phyloP scores from a whole-genome alignment of 257 asterid genomes.

The Ophiorrhiza pumila region DNA sequence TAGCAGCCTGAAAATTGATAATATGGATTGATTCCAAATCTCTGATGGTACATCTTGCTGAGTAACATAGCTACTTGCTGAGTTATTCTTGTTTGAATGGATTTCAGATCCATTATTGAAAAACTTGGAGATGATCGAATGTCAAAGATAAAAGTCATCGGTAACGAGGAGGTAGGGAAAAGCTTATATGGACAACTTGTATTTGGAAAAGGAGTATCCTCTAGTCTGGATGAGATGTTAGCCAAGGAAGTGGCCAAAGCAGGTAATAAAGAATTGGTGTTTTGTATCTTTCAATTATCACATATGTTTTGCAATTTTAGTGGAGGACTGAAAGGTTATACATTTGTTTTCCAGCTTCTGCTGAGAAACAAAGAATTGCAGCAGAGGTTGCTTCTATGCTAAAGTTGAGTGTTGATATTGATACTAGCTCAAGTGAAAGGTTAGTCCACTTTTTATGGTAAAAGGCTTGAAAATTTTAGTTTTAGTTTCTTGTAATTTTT shows the following conservation, averaged over 20 bases:
- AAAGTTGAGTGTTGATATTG: slow-evolving; percentile 76
- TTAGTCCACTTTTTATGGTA: slow-evolving; percentile 18
- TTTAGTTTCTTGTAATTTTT: background rate
- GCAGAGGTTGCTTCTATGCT: slow-evolving; percentile 91
- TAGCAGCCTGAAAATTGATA: background rate
- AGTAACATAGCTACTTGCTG: background rate
- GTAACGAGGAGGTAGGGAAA: slow-evolving; percentile 62
- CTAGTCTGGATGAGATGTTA: slow-evolving; percentile 76
- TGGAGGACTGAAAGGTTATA: background rate
- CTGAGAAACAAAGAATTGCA: slow-evolving; percentile 80
- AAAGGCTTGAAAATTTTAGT: background rate
- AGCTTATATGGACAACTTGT: slow-evolving; percentile 87
- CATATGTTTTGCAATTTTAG: background rate
- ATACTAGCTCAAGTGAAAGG: slow-evolving; percentile 76
- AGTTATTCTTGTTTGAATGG: slow-evolving; percentile 1
- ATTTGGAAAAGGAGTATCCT: slow-evolving; percentile 67
- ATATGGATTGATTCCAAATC: background rate
- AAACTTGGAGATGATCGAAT: slow-evolving; percentile 72
- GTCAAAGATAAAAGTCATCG: slow-evolving; percentile 58
- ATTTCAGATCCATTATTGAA: slow-evolving; percentile 59
- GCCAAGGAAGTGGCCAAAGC: slow-evolving; percentile 86
- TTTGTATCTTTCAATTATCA: background rate
- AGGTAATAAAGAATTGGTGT: slow-evolving; percentile 37
- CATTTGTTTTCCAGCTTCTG: slow-evolving; percentile 52
- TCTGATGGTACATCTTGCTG: slow-evolving; percentile 5